A percentile compares a stretch with the other conserved stretches of the same genome.
Conservation (phyloP, 2,329 filamentous ascomycete species). For the Pseudogymnoascus sp. region DNA sequence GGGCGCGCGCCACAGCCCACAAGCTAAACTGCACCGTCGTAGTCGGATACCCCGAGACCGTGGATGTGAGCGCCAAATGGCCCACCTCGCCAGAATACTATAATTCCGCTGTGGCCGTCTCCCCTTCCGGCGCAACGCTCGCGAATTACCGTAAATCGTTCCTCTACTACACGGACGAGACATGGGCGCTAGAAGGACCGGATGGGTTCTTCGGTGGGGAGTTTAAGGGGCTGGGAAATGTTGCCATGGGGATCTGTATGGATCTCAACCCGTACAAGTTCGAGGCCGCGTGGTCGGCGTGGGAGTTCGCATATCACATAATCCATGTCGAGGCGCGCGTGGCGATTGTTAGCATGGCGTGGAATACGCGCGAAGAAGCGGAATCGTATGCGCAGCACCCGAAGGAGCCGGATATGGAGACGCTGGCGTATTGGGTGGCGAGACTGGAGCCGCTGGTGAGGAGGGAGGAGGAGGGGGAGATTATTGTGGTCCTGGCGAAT, state of each 20-base stretch:
- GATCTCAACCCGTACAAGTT: conserved; percentile 47
- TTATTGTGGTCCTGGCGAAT: conserved; percentile 62
- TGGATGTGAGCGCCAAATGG: conserved; percentile 42
- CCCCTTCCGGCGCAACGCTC: conserved; percentile 45
- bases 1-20: conserved; percentile 57
- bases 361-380: conserved; percentile 41
- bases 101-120: conserved; percentile 44
- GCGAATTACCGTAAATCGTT: conserved; percentile 50
- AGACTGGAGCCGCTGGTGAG: conserved; percentile 57
- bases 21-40: conserved; percentile 57
- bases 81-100: conserved; percentile 42
- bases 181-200: conserved; percentile 46
- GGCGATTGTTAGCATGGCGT: conserved; percentile 66
- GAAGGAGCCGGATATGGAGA: conserved; percentile 57
- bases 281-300: conserved; percentile 37
- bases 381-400: conserved; percentile 39
- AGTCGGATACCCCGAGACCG: conserved; percentile 64
- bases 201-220: conserved; percentile 38
- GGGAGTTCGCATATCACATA: conserved; percentile 41
- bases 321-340: conserved; percentile 47
- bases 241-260: conserved; percentile 52
- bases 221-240: conserved; percentile 39
- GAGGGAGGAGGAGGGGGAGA: conserved; percentile 42
- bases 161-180: conserved; percentile 49
- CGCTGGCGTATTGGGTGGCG: conserved; percentile 64